Evolutionary conservation across 2,329 filamentous ascomycete genomes (phyloP), one percentile per base, ranked within the genome.

Genomic region (Blastomyces gilchristii): DNA sequence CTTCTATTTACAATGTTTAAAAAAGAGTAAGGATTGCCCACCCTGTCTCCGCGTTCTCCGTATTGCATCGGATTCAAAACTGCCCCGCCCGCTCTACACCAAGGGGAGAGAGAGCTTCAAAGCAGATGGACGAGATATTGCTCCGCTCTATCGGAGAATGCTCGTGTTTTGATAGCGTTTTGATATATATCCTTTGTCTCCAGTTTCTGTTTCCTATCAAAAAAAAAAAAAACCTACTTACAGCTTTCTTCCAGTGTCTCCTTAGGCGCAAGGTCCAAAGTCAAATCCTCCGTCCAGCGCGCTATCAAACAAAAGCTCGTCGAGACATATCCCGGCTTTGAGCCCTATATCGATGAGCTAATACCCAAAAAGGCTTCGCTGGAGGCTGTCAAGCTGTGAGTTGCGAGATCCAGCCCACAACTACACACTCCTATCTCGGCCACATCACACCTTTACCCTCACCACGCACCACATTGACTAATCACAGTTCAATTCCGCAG

Each of bases 211-310:
- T 37, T 28, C 9, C 18, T 31, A 18, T 22, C 25, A 43, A 43
- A 28, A 7, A 11, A 28, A 7, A 11, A 41, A 7, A 58, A 58
- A 49, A 28, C 9, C 25, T 22, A 14, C 68, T 37, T 28, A 61
- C 61, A 37, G 41, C 28, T 34, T 63, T 60, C 22, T 45, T 25
- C 50, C 25, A 64, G 63, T 65, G 65, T 60, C 63, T 67, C 63
- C 12, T 22, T 31, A 57, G 53, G 62, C 56, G 68, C 66, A 67
- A 58, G 63, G 80, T 91, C 91, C 70, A 97, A 97, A 82, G 90
- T 97, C 77, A 99, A 97, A 80, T 97, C 93, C 68, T 96, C 91
- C 31, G 90, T 91, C 63, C 92, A 97, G 80, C 90, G 94, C 72
- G 85, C 81, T 67, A 87, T 99, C 70, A 90, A 94, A 69, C 83